Base-by-base conservation (phyloP, 768 basidiomycete species). In the Kwoniella dendrophila region DNA sequence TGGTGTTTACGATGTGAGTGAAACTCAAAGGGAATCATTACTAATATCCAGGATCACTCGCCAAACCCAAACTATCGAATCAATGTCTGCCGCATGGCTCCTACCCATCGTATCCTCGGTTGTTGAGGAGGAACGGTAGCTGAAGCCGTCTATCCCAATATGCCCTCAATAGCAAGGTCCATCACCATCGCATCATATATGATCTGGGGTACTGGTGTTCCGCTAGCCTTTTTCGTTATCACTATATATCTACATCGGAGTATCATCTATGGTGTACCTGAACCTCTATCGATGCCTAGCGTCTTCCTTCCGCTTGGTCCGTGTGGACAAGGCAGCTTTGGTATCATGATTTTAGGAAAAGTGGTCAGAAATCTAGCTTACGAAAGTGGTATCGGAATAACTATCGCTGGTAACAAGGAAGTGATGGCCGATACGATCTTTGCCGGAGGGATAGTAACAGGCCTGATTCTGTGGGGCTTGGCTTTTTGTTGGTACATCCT, bases 261-360 rank as follows among this genome's bases (percentile, higher is more conserved):
- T 10, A 82, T 88, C 56, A 63, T 85, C 10, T 20, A 27, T 14
- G 71, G 71, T 6, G 11, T 67, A 16, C 73, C 73, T 1, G 24
- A 38, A 3, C 27, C 66, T 0, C 62, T 14, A 32, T 60, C 66
- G 1, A 34, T 74, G n/a, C 64, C 66, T 0, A 52, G 86, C 4
- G 81, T 84, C 3, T 90, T 90, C 75, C 81, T 90, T n/a, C 88
- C 88, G 0, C 76, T 90, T 1, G 90, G 90, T 2, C 88, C 89
- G 0, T 84, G 84, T 55, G 88, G 86, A 24, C 88, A 90, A 71
- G 83, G 86, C 10, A 86, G 64, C 3, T 76, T 73, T 60, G 76
- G 71, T 0, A 72, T 77, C 56, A 60, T 78, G 32, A 56, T 68
- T 12, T 62, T 79, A 24, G 72, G 76, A 26, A 60, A 54, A 24